These are phyloP conservation scores for Gynandropsis gynandra DNA, from an alignment of 345 rosid genomes.

Conservation along the genomic window DNA sequence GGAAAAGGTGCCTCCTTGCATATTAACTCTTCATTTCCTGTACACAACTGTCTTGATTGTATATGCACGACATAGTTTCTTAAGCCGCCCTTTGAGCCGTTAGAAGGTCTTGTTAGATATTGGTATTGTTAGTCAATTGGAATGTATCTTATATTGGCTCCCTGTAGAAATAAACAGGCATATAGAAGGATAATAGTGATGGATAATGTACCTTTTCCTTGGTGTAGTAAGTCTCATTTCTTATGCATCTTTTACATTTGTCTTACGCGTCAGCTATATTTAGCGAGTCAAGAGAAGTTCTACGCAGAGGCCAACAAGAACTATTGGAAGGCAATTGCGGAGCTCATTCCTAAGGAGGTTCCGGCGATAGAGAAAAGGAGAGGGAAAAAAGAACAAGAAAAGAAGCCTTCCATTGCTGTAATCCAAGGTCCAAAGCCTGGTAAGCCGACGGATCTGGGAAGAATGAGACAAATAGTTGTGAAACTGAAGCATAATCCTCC, in stretches of 20 bases:
- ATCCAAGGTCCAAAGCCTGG: constrained; percentile 76
- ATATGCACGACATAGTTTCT: not conserved
- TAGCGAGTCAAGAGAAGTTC: constrained; percentile 50
- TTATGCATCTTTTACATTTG: too few species aligned
- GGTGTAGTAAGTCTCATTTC: too few species aligned
- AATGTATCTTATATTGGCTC: too few species aligned
- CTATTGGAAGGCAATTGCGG: constrained; percentile 78
- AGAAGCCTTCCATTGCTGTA: constrained; percentile 48
- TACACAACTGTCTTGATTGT: not conserved
- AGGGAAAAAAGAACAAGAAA: constrained; percentile 68
- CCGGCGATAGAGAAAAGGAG: constrained; percentile 54
- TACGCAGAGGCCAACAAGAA: constrained; percentile 58
- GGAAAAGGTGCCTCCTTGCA: constrained; percentile 50
- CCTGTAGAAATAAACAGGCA: too few species aligned
- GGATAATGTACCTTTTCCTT: too few species aligned
- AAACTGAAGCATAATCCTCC: constrained; percentile 69
- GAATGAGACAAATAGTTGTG: constrained; percentile 64
- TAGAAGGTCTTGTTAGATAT: too few species aligned
- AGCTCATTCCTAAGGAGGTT: constrained; percentile 75
- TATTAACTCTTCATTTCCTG: not conserved
- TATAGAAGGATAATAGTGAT: too few species aligned
- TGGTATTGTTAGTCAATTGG: not conserved
- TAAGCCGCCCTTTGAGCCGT: too few species aligned
- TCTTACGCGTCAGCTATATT: constrained; percentile 31
- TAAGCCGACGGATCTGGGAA: constrained; percentile 67